Conservation (phyloP, 257 asterid species). For the Nicotiana benthamiana region DNA sequence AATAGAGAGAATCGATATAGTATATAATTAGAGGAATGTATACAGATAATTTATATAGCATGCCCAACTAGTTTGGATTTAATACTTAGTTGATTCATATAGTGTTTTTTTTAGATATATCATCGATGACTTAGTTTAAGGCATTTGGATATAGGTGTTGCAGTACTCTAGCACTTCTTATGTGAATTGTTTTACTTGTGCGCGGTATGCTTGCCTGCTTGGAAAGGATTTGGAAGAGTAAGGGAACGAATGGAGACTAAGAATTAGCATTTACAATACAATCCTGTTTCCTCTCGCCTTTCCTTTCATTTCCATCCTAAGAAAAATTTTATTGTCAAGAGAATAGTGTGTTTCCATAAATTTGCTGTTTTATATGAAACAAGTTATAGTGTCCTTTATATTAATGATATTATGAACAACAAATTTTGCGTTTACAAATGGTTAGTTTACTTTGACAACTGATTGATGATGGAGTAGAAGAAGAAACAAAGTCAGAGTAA, state of each 20-base stretch:
- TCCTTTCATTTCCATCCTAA: background rate
- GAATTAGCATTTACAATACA: background rate
- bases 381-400: too few species aligned
- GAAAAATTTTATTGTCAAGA: background rate
- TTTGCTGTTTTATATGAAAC: too few species aligned
- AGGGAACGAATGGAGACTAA: background rate
- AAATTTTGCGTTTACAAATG: background rate
- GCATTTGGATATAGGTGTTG: background rate
- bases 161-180: background rate
- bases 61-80: background rate
- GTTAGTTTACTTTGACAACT: background rate
- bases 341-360: background rate
- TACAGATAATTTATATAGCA: background rate
- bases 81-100: background rate
- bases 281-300: background rate
- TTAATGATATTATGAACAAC: background rate
- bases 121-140: background rate
- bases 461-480: background rate
- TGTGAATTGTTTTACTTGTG: background rate
- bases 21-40: background rate
- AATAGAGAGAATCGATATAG: background rate
- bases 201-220: background rate
- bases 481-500: background rate
- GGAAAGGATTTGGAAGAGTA: background rate
- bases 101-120: background rate